These are phyloP conservation scores for Aquilaria sinensis DNA, from an alignment of 345 rosid species.

Conservation along the genomic window DNA sequence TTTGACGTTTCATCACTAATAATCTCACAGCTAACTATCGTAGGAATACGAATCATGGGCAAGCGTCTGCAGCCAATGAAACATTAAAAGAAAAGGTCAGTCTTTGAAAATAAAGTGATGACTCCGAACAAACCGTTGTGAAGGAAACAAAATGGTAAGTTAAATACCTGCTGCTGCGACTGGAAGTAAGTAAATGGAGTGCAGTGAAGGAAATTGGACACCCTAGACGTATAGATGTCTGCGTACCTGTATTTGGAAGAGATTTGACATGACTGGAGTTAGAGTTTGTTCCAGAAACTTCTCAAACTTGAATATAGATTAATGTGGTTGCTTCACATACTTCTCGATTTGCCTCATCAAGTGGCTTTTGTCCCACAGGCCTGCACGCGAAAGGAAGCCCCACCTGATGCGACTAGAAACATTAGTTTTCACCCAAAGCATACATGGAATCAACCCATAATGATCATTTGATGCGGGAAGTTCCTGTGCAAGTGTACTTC, in stretches of 20 bases:
- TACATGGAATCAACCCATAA: no score
- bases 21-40: conserved; percentile 18
- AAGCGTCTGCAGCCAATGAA: conserved; percentile 49
- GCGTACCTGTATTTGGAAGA: conserved; percentile 59
- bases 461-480: no score
- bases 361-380: conserved; percentile 95
- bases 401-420: conserved; percentile 42
- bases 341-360: conserved; percentile 95
- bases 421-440: no score
- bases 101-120: background rate
- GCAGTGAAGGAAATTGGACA: conserved; percentile 80
- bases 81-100: conserved; percentile 3
- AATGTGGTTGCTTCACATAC: conserved; percentile 26
- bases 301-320: conserved; percentile 1
- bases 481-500: no score
- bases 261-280: background rate
- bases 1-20: no score
- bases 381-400: conserved; percentile 96
- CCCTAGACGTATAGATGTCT: conserved; percentile 88
- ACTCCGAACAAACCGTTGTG: background rate
- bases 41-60: conserved; percentile 63
- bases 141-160: background rate
- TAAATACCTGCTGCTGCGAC: conserved; percentile 81
- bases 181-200: conserved; percentile 96
- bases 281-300: no score